Evolutionary conservation across 2,329 filamentous ascomycete species (phyloP).

Genomic region (Paraphaeosphaeria sporulosa): DNA sequence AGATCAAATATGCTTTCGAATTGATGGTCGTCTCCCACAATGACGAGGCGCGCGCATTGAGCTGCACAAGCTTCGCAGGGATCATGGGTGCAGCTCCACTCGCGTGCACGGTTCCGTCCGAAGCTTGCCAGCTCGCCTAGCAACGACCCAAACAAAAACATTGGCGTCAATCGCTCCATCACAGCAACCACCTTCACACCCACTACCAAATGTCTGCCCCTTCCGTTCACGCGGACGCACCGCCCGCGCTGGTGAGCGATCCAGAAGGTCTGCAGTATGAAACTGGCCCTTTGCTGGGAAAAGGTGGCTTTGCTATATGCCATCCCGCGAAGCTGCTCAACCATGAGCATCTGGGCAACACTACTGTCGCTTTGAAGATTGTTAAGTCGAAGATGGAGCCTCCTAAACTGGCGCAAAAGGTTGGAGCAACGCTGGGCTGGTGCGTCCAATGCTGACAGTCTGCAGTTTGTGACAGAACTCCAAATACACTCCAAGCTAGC

Average conservation of each 20-base stretch:
- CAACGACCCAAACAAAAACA: slow-evolving; percentile 19
- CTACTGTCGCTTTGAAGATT: slow-evolving; percentile 79
- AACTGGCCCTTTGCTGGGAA: slow-evolving; percentile 76
- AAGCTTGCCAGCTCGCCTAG: slow-evolving; percentile 11
- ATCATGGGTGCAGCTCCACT: slow-evolving; percentile 9
- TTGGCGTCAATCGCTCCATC: slow-evolving; percentile 25
- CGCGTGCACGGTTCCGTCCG: slow-evolving; percentile 3
- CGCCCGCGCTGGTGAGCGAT: slow-evolving; percentile 68
- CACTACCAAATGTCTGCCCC: slow-evolving; percentile 50
- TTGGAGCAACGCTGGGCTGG: slow-evolving; percentile 48
- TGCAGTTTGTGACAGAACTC: slow-evolving; percentile 78
- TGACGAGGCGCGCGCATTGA: background rate
- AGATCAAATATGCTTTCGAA: background rate
- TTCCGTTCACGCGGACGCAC: slow-evolving; percentile 60
- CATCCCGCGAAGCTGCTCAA: slow-evolving; percentile 73
- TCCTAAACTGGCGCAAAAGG: slow-evolving; percentile 84
- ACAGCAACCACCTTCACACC: slow-evolving; percentile 35
- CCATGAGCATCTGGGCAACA: slow-evolving; percentile 63
- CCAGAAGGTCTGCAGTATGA: slow-evolving; percentile 76
- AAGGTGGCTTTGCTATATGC: slow-evolving; percentile 84
- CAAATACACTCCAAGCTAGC: slow-evolving; percentile 99
- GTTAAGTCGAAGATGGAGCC: slow-evolving; percentile 82
- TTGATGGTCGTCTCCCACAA: background rate
- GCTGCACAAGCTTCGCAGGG: background rate
- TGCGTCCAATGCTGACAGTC: slow-evolving; percentile 31